Base-by-base conservation (phyloP, 1,284 basidiomycete genomes). In the Mycena sp. region DNA sequence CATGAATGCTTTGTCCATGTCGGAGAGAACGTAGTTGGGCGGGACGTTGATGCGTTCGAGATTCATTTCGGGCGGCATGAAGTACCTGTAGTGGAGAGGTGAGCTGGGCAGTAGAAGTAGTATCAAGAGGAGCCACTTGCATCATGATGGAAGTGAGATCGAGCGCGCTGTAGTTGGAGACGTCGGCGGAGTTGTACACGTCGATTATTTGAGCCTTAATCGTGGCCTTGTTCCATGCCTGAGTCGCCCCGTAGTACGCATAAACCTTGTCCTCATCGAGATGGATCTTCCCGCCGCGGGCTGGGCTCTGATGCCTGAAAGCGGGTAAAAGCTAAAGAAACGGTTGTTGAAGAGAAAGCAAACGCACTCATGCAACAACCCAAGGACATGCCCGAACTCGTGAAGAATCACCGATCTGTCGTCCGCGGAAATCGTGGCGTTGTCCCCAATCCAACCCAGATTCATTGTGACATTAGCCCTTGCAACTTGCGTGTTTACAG, bases 371-470 rank as follows among this genome's bases (percentile, higher is more conserved):
- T 77, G 76, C 63, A 73, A 60, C 43, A 76, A 50, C 4, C 76
- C 76, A 19, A 78, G 70, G 11, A 67, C 69, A 43, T 77, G 76
- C 2, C 76, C 76, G 56, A 75, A 74, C 55, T 77, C 73, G 56
- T 76, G 75, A 3, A 76, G 70, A n/a, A 61, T 56, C 4, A 32
- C 45, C 12, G 44, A 52, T 1, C 38, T 30, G 23, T 61, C 52
- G 21, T 41, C 16, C 14, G 19, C 37, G 4, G 45, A 12, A 12
- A 48, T 25, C 4, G 10, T 16, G 4, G 16, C 29, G 6, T 16
- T 28, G 35, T 58, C 43, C 11, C 23, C 19, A 21, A 63, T 54
- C 46, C 54, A 57, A 11, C 46, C 60, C 5, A 62, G 28, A 26
- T 50, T 38, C 53, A 62, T 55, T 10, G 60, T 62, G 12, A 53